These are phyloP conservation scores for Kodamaea anthophila DNA, from an alignment of 1,139 yeast genomes.

Conservation along the genomic window DNA sequence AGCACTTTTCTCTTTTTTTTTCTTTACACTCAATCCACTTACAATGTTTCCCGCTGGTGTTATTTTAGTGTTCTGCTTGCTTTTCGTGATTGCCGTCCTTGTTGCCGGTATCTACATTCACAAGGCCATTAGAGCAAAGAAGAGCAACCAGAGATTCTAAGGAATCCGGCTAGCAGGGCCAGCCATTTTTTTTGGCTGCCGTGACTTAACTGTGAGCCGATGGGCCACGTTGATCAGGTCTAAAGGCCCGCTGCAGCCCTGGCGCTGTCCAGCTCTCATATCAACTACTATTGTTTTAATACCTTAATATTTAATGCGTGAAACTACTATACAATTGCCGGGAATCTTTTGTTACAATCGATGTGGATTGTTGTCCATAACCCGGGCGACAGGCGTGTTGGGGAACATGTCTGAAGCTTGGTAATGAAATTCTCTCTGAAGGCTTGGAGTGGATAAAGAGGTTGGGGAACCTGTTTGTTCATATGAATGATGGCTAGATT, in stretches of 20 bases:
- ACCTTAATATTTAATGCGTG: constrained; percentile 4
- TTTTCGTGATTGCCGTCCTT: constrained; percentile 38
- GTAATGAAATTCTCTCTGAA: constrained; percentile 1
- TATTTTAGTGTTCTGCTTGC: constrained; percentile 44
- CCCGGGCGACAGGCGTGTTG: constrained; percentile 5
- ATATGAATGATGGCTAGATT: constrained; percentile 2
- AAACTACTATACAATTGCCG: constrained; percentile 7
- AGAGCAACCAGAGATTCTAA: constrained; percentile 46
- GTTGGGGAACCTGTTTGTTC: constrained; percentile 7
- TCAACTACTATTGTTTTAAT: constrained; percentile 3
- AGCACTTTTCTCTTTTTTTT: constrained; percentile 7
- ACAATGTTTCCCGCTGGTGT: constrained; percentile 48
- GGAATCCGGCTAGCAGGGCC: constrained; percentile 6
- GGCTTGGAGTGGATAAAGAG: constrained; percentile 2
- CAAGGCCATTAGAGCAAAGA: constrained; percentile 37
- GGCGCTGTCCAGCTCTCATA: not conserved
- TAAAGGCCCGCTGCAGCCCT: constrained; percentile 3
- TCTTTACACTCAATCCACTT: constrained; percentile 7
- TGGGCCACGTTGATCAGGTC: constrained; percentile 4
- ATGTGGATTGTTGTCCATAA: constrained; percentile 6
- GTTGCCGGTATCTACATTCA: constrained; percentile 29
- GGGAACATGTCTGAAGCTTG: constrained; percentile 5
- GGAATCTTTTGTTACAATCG: constrained; percentile 7
- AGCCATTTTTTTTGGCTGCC: constrained; percentile 1
- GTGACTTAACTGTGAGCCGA: constrained; percentile 5